These are phyloP conservation scores for Talaromyces stipitatus DNA, from an alignment of 495 filamentous ascomycete species.

Conservation along the genomic window DNA sequence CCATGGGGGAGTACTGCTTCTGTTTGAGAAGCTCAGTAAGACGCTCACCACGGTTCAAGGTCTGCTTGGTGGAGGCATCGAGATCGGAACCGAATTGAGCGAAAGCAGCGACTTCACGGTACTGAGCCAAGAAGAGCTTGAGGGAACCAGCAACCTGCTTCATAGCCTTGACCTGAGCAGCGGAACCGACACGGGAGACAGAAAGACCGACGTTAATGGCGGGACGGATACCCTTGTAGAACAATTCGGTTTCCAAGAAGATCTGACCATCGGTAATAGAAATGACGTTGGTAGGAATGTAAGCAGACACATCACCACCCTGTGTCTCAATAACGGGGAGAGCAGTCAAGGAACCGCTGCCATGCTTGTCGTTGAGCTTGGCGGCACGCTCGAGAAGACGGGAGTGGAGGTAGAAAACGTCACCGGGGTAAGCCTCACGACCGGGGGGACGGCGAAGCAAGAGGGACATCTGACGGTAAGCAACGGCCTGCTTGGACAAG, in stretches of 20 bases:
- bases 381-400: conserved; percentile 98
- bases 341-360: conserved; percentile 93
- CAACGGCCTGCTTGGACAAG: conserved; percentile 97
- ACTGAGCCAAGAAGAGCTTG: conserved; percentile 99
- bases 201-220: conserved; percentile 99
- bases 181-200: conserved; percentile 98
- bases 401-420: conserved; percentile 99
- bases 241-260: conserved; percentile 98
- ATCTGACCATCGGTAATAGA: conserved; percentile 99
- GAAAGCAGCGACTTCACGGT: conserved; percentile 99
- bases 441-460: conserved; percentile 97
- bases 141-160: conserved; percentile 99
- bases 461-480: conserved; percentile 99
- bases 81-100: conserved; percentile 99
- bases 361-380: conserved; percentile 97
- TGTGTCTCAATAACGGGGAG: conserved; percentile 99
- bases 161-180: conserved; percentile 99
- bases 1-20: conserved; percentile 99
- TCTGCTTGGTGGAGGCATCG: conserved; percentile 98
- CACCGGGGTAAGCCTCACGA: conserved; percentile 99
- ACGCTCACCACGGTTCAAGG: conserved; percentile 96
- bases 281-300: conserved; percentile 99
- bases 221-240: conserved; percentile 99
- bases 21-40: conserved; percentile 99
- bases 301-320: conserved; percentile 99